These are phyloP conservation scores for Coffea humblotiana DNA, from an alignment of 305 asterid species.

Conservation along the genomic window DNA sequence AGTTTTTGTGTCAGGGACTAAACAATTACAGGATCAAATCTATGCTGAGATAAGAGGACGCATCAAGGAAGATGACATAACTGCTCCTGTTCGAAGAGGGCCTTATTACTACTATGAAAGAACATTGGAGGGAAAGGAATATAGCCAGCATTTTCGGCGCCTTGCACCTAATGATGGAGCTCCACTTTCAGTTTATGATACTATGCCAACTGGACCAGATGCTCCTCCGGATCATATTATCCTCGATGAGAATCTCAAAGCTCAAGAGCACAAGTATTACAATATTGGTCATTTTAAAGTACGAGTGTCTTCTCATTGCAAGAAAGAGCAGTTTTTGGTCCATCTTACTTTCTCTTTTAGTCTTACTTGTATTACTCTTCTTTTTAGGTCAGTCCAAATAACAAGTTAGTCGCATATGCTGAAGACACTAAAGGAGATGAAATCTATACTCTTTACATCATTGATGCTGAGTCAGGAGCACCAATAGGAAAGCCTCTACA, in stretches of 20 bases:
- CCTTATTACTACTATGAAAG: constrained; percentile 78
- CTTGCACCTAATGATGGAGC: constrained; percentile 43
- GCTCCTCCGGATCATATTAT: constrained; percentile 83
- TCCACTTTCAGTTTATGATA: constrained; percentile 66
- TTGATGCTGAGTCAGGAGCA: constrained; percentile 73
- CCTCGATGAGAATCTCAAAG: constrained; percentile 88
- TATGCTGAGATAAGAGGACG: constrained; percentile 83
- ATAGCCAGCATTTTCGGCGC: constrained; percentile 75
- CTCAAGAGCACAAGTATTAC: constrained; percentile 65
- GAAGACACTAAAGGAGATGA: constrained; percentile 96
- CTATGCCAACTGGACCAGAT: constrained; percentile 80
- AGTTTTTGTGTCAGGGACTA: constrained; percentile 52
- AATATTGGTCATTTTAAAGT: constrained; percentile 70
- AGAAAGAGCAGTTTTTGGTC: constrained; percentile 3
- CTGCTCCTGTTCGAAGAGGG: constrained; percentile 76
- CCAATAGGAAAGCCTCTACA: constrained; percentile 72
- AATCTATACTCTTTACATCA: constrained; percentile 68
- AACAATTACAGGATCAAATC: constrained; percentile 70
- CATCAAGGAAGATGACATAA: constrained; percentile 85
- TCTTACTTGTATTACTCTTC: constrained; percentile 8
- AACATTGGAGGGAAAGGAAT: constrained; percentile 91
- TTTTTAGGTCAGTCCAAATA: constrained; percentile 78
- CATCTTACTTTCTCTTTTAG: constrained; percentile 10
- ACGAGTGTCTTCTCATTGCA: constrained; percentile 24
- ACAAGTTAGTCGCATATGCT: constrained; percentile 84